Evolutionary conservation across 1,284 basidiomycete genomes (phyloP), one percentile per base, ranked within the genome.

Genomic region (Puccinia horiana): DNA sequence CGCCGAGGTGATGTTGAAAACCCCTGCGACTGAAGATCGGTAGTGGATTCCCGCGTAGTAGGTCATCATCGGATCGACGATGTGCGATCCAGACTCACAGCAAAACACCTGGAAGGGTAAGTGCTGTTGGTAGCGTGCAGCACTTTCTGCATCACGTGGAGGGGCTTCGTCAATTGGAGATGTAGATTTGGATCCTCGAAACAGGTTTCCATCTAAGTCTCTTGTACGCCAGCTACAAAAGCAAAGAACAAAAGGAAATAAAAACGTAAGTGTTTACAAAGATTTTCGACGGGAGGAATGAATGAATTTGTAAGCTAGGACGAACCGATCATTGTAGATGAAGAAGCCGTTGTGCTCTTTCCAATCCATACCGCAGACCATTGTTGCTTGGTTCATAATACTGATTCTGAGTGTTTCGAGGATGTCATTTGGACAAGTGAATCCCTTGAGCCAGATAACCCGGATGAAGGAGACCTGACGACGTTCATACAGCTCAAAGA

Each of bases 321-420:
- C 90, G 81, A 84, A 93, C 93, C 95, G 90, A 87, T 96, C 95
- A 35, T 95, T 96, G 88, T 96, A 97, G 85, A 97, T 95, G 88
- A 96, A 98, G 88, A 94, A 93, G 0, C 94, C 94, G 84, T 95
- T 94, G 86, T 95, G 93, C 87, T 98, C 95, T 35, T 94, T 95
- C 95, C 95, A 98, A 86, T 98, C 95, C 95, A 97, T 97, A 35
- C 95, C 94, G 86, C 95, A 97, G 1, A 96, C 94, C 94, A 98
- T 94, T 0, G 94, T 93, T 0, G 95, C 95, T 84, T 94, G 91
- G 86, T 97, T 98, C 54, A 90, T 90, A 84, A 93, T 90, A 86
- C 93, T 94, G 83, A 97, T 92, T 83, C 94, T 92, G 86, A 97
- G 91, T 26, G 93, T 96, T 88, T 98, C 95, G 78, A 98, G 89